Evolutionary conservation across 208 protist genomes (phyloP).

Genomic region (Leishmania arabica): DNA sequence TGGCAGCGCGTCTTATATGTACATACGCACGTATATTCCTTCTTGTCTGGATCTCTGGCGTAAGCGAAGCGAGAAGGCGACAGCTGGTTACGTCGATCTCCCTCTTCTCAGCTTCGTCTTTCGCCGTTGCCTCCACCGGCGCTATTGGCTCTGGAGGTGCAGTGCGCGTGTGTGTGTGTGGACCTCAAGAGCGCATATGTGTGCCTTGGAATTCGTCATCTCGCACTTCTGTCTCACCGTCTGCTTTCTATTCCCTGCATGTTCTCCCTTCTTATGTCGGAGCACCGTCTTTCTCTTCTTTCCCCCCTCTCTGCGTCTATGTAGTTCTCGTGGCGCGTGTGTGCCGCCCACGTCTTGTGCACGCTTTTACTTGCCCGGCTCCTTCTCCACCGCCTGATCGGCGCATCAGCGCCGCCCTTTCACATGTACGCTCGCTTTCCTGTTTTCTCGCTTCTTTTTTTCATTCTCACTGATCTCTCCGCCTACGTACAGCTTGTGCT

Average conservation of each 20-base stretch:
- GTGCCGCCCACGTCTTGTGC: not conserved
- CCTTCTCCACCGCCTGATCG: not conserved
- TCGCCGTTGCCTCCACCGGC: not conserved
- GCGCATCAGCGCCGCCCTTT: not conserved
- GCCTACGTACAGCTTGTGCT: not conserved
- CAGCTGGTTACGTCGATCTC: not conserved
- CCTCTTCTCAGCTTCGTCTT: not conserved
- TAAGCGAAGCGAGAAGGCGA: not conserved
- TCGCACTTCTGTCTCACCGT: not conserved
- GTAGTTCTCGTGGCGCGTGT: not conserved
- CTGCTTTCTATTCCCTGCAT: not conserved
- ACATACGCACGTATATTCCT: not conserved
- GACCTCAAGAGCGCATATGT: not conserved
- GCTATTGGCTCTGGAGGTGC: not conserved
- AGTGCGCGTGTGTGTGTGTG: not conserved
- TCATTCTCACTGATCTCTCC: not conserved
- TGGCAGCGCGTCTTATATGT: not conserved
- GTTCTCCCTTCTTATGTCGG: not conserved
- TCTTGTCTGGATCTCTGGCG: too few relatives aligned
- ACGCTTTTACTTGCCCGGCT: not conserved
- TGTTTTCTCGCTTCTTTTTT: not conserved
- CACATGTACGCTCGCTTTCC: not conserved
- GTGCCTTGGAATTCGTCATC: not conserved
- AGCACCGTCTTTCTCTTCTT: not conserved
- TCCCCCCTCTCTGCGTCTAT: not conserved